These are phyloP conservation scores for Polyrhizophydium stewartii DNA, from an alignment of 371 early-diverging fungal genomes.

Conservation along the genomic window DNA sequence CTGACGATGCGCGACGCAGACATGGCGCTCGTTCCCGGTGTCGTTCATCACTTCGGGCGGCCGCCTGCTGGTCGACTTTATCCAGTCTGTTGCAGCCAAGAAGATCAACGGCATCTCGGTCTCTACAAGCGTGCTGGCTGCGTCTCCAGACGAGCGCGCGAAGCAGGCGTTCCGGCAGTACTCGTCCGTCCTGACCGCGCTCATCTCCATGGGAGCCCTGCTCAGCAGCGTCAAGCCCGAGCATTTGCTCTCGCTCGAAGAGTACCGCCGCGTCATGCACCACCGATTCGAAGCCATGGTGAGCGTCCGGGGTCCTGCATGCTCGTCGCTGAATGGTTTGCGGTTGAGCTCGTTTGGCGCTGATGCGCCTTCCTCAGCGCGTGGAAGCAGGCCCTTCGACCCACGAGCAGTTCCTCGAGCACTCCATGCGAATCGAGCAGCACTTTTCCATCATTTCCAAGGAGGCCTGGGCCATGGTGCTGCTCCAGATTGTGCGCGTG, in stretches of 20 bases:
- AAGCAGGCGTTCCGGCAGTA: slow-evolving; percentile 19
- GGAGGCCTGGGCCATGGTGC: slow-evolving; percentile 38
- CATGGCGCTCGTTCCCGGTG: slow-evolving; percentile 6
- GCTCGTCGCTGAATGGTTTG: not conserved
- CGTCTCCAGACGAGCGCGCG: slow-evolving; percentile 18
- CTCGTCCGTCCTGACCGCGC: slow-evolving; percentile 17
- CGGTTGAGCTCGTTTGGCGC: not conserved
- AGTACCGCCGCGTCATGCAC: slow-evolving; percentile 9
- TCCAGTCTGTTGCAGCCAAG: slow-evolving; percentile 14
- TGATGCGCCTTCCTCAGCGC: slow-evolving; percentile 13
- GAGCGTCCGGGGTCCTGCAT: not conserved
- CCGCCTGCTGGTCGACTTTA: slow-evolving; percentile 16
- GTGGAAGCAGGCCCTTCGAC: slow-evolving; percentile 14
- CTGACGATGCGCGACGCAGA: not conserved
- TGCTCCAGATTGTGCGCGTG: slow-evolving; percentile 37
- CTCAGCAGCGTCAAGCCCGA: slow-evolving; percentile 38
- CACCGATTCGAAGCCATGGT: slow-evolving; percentile 20
- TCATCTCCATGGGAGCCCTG: slow-evolving; percentile 28
- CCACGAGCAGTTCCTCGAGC: slow-evolving; percentile 29
- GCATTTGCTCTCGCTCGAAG: slow-evolving; percentile 31
- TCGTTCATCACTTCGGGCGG: slow-evolving; percentile 16
- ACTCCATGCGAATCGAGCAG: slow-evolving; percentile 14
- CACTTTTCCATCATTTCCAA: slow-evolving; percentile 30
- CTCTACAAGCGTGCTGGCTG: too few relatives aligned
- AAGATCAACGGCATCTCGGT: not conserved